Conservation (phyloP, 2,329 filamentous ascomycete genomes). For the Leptographium wingfieldii region DNA sequence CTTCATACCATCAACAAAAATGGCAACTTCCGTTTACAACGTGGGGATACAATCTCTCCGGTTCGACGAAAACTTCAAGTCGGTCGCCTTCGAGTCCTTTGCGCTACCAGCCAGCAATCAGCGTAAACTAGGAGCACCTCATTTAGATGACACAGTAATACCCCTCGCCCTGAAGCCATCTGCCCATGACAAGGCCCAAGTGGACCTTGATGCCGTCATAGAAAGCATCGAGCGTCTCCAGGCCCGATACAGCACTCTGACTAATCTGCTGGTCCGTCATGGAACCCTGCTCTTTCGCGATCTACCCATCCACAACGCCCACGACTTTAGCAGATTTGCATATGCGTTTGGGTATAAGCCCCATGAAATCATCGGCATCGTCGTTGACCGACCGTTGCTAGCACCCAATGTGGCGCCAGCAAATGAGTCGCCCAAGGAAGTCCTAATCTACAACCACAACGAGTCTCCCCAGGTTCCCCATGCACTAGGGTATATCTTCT, state of each 20-base stretch:
- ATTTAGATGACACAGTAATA: neutral
- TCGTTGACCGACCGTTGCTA: conserved; percentile 14
- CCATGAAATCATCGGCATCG: conserved; percentile 17
- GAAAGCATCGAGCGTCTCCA: neutral
- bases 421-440: conserved; percentile 17
- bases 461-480: conserved; percentile 17
- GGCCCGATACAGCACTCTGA: neutral
- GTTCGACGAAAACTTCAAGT: neutral
- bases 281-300: conserved; percentile 16
- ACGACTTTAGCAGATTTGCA: conserved; percentile 16
- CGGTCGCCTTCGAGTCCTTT: neutral
- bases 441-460: conserved; percentile 16
- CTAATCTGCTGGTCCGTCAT: conserved; percentile 8
- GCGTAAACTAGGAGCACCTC: neutral
- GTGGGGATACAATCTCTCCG: neutral
- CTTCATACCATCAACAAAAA: too few species aligned
- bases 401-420: conserved; percentile 17
- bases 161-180: neutral
- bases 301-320: conserved; percentile 10
- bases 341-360: conserved; percentile 16
- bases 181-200: neutral
- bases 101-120: neutral
- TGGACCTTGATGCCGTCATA: neutral
- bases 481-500: conserved; percentile 16
- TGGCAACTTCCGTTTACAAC: too few species aligned